Evolutionary conservation across 2,329 filamentous ascomycete species (phyloP).

Genomic region (Shiraia sp.): DNA sequence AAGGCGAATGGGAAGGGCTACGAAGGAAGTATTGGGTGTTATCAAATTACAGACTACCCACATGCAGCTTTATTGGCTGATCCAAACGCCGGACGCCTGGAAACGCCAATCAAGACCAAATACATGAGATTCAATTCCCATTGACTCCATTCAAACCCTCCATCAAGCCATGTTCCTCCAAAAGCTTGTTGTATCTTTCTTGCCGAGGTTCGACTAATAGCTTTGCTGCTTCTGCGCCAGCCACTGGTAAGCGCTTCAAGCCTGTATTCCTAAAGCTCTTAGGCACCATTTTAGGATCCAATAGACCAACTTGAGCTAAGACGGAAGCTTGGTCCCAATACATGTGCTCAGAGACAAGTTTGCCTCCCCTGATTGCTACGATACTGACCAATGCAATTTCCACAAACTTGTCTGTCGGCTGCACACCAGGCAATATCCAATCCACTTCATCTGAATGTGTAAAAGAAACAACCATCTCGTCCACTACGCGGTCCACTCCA

Average conservation of each 20-base stretch:
- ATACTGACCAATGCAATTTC: conserved; percentile 61
- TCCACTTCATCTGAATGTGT: conserved; percentile 60
- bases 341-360: conserved; percentile 59
- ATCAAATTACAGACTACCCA: conserved; percentile 73
- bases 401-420: conserved; percentile 59
- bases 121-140: conserved; percentile 7
- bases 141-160: conserved; percentile 25
- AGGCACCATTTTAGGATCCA: conserved; percentile 59
- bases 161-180: conserved; percentile 42
- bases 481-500: conserved; percentile 61
- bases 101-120: conserved; percentile 8
- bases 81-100: conserved; percentile 9
- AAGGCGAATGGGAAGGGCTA: conserved; percentile 86
- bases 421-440: conserved; percentile 62
- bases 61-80: conserved; percentile 74
- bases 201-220: conserved; percentile 48
- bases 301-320: conserved; percentile 58
- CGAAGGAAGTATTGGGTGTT: conserved; percentile 89
- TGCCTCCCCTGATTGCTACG: conserved; percentile 57
- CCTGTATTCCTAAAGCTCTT: conserved; percentile 45
- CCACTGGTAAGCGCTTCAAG: conserved; percentile 47
- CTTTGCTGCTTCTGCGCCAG: conserved; percentile 46
- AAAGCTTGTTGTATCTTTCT: conserved; percentile 47
- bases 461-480: conserved; percentile 61
- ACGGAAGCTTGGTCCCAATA: conserved; percentile 66